Percentiles rank a stretch among this genome's conserved stretches.
Evolutionary conservation across 108 stramenopile species (phyloP).

Genomic region (Mayamaea pseudoterrestris): DNA sequence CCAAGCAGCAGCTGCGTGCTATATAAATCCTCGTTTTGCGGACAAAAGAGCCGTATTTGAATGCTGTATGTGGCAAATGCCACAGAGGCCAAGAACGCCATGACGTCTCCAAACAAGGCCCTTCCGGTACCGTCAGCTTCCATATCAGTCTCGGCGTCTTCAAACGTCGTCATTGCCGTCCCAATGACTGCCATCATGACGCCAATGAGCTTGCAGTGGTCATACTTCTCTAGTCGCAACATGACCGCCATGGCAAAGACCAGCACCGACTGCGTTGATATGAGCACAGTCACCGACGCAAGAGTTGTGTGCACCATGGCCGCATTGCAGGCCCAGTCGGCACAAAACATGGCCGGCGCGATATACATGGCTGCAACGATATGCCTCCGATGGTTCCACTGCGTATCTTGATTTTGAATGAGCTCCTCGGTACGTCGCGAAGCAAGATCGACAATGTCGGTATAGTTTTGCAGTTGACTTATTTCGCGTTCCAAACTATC

Average conservation of each 20-base stretch:
- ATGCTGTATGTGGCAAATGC: constrained; percentile 16
- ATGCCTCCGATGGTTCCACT: constrained; percentile 19
- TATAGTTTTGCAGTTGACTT: no score
- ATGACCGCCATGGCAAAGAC: constrained; percentile 15
- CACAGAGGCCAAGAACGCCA: constrained; percentile 13
- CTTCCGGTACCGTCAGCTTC: no score
- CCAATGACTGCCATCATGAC: constrained; percentile 9
- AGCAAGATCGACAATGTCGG: no score
- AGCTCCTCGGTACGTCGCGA: no score
- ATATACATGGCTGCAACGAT: constrained; percentile 13
- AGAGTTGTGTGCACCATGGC: constrained; percentile 12
- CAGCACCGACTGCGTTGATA: constrained; percentile 11
- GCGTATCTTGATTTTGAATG: no score
- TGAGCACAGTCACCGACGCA: constrained; percentile 14
- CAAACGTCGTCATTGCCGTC: constrained; percentile 11
- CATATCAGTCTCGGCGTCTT: constrained; percentile 5
- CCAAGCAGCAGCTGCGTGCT: constrained; percentile 19
- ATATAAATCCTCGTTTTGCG: constrained; percentile 20
- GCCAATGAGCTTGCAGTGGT: constrained; percentile 8
- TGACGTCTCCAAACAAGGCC: constrained; percentile 11
- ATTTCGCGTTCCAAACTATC: no score
- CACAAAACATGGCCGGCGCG: constrained; percentile 17
- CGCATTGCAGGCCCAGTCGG: constrained; percentile 19
- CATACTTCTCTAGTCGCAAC: constrained; percentile 9
- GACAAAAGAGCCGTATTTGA: constrained; percentile 17